A percentile compares a stretch with the other conserved stretches of the same genome.
Evolutionary conservation across 495 filamentous ascomycete species (phyloP).

Genomic region (Penicillium coffeae): DNA sequence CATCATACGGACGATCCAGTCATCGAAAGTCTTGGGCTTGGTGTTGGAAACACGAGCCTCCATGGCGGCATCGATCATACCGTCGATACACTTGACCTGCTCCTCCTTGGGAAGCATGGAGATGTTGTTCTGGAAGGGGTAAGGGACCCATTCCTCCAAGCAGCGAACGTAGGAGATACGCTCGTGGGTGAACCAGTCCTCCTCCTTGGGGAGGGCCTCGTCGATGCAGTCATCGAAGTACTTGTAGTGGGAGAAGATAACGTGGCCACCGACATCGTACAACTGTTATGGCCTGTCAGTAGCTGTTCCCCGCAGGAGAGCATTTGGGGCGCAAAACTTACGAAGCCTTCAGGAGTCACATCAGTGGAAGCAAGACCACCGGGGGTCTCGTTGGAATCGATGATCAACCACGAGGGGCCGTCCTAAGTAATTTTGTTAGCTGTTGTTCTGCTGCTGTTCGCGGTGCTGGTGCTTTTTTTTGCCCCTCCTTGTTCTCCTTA

Average conservation of each 20-base stretch:
- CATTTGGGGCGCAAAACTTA: slow-evolving; percentile 50
- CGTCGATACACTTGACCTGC: slow-evolving; percentile 91
- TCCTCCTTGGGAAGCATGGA: slow-evolving; percentile 97
- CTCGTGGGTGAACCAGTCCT: slow-evolving; percentile 97
- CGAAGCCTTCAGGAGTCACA: slow-evolving; percentile 93
- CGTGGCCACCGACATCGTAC: slow-evolving; percentile 98
- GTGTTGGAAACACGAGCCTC: slow-evolving; percentile 79
- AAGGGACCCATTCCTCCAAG: slow-evolving; percentile 94
- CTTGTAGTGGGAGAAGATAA: slow-evolving; percentile 99
- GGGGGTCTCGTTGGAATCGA: slow-evolving; percentile 89
- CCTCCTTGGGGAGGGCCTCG: slow-evolving; percentile 87
- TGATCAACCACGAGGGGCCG: slow-evolving; percentile 90
- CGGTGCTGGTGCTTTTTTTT: slow-evolving; percentile 1
- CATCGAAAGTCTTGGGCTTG: slow-evolving; percentile 94
- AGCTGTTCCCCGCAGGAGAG: slow-evolving; percentile 3
- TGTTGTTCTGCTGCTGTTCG: slow-evolving; percentile 1
- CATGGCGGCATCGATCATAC: slow-evolving; percentile 92
- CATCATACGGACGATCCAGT: slow-evolving; percentile 95
- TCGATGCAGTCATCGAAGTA: slow-evolving; percentile 99
- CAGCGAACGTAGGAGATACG: slow-evolving; percentile 98
- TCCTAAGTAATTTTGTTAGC: slow-evolving; percentile 51
- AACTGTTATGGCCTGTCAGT: slow-evolving; percentile 29
- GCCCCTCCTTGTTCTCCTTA: slow-evolving; percentile 19
- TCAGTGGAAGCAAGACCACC: slow-evolving; percentile 97
- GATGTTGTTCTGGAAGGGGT: slow-evolving; percentile 99